Conservation (phyloP, 2,329 filamentous ascomycete genomes). For the Aspergillus sp. region DNA sequence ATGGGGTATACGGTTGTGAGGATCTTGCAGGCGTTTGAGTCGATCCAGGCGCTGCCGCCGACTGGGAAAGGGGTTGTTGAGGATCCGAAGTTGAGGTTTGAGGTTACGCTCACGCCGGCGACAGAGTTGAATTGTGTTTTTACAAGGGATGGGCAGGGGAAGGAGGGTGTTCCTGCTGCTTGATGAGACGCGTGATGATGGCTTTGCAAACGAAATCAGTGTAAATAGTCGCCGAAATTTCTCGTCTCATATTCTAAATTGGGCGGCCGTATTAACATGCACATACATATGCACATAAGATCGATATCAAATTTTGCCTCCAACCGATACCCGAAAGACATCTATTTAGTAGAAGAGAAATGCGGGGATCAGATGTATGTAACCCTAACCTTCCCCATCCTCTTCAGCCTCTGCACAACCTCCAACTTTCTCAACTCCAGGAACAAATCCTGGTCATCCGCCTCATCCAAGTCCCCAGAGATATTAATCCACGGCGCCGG, state of each 20-base stretch:
- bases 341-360: no score
- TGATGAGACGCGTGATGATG: neutral
- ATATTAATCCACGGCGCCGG: conserved; percentile 25
- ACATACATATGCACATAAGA: neutral
- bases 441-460: conserved; percentile 42
- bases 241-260: no score
- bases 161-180: neutral
- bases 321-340: no score
- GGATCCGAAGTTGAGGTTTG: conserved; percentile 42
- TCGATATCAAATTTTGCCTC: no score
- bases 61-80: conserved; percentile 38
- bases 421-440: conserved; percentile 42
- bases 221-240: no score
- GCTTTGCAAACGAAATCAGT: no score
- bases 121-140: conserved; percentile 47
- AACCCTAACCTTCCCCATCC: conserved; percentile 30
- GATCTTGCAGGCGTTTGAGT: conserved; percentile 48
- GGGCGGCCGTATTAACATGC: neutral
- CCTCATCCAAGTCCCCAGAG: conserved; percentile 35
- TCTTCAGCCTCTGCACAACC: conserved; percentile 40
- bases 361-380: conserved; percentile 17
- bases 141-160: conserved; percentile 33
- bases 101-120: conserved; percentile 45
- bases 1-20: conserved; percentile 57
- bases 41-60: conserved; percentile 39